Conservation (phyloP, 495 filamentous ascomycete species). For the Daldinia childiae region DNA sequence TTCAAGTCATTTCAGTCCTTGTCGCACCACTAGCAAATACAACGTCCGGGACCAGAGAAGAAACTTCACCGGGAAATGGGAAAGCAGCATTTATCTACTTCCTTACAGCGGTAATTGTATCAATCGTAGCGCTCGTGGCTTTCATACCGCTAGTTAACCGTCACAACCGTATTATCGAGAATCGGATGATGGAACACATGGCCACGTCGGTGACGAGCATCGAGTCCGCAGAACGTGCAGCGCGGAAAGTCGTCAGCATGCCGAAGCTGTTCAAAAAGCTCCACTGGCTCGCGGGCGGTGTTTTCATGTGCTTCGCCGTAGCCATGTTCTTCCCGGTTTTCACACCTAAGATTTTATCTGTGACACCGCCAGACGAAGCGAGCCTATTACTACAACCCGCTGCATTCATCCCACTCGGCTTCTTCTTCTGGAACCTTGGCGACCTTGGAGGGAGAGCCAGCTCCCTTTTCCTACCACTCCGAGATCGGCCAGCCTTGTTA, state of each 20-base stretch:
- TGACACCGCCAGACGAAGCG: conserved; percentile 60
- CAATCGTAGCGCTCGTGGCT: conserved; percentile 66
- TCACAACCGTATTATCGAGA: conserved; percentile 54
- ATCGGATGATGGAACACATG: conserved; percentile 49
- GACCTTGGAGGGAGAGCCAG: conserved; percentile 80
- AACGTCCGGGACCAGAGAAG: conserved; percentile 9
- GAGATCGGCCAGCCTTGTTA: conserved; percentile 67
- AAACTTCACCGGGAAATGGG: conserved; percentile 46
- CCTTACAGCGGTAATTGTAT: conserved; percentile 77
- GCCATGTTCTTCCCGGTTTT: conserved; percentile 97
- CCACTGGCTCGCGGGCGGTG: conserved; percentile 71
- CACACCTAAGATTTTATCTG: conserved; percentile 81
- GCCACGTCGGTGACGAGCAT: conserved; percentile 55
- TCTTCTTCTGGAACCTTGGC: conserved; percentile 93
- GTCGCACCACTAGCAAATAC: conserved; percentile 61
- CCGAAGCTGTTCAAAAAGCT: conserved; percentile 75
- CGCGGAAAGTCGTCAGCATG: conserved; percentile 70
- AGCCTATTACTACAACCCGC: conserved; percentile 70
- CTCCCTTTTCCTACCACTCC: conserved; percentile 67
- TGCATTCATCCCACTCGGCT: conserved; percentile 87
- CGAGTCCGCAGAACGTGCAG: conserved; percentile 57
- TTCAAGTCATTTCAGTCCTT: conserved; percentile 84
- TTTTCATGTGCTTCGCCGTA: conserved; percentile 80
- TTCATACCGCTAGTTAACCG: conserved; percentile 60
- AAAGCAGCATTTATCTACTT: conserved; percentile 91